Percentiles rank a stretch among this genome's conserved stretches.
These are phyloP conservation scores for Omphalotus guepiniiformis DNA, from an alignment of 768 basidiomycete species.

Conservation along the genomic window DNA sequence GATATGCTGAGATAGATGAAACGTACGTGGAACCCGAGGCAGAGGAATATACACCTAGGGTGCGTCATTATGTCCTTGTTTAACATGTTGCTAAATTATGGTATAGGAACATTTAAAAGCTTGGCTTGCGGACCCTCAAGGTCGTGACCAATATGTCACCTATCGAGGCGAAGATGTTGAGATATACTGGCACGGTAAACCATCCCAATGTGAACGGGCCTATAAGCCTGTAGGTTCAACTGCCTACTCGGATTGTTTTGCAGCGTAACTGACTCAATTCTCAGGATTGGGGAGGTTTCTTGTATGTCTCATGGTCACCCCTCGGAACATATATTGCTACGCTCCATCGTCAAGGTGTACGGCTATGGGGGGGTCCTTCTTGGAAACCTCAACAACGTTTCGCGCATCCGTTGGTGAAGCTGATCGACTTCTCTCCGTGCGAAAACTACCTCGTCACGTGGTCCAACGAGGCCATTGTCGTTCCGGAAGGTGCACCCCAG, in stretches of 20 bases:
- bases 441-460: constrained; percentile 97
- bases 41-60: constrained; percentile 74
- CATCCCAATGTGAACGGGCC: constrained; percentile 79
- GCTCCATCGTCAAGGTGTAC: constrained; percentile 91
- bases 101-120: constrained; percentile 88
- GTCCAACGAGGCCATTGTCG: constrained; percentile 90
- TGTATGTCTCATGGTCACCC: constrained; percentile 97
- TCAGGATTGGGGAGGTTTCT: constrained; percentile 90
- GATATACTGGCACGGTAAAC: constrained; percentile 90
- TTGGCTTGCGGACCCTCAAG: constrained; percentile 90
- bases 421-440: constrained; percentile 96
- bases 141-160: constrained; percentile 94
- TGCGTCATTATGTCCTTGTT: constrained; percentile 25
- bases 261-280: constrained; percentile 13
- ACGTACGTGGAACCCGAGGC: constrained; percentile 69
- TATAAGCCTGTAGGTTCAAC: constrained; percentile 62
- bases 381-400: constrained; percentile 89
- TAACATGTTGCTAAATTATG: constrained; percentile 1
- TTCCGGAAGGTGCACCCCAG: constrained; percentile 75
- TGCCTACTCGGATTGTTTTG: no score
- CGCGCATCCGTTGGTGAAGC: constrained; percentile 91
- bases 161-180: constrained; percentile 90
- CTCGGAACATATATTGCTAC: constrained; percentile 93
- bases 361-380: constrained; percentile 90
- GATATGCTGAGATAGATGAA: constrained; percentile 72